phyloP scores from a whole-genome alignment of 2,329 filamentous ascomycete genomes.

The Ceratocystis destructans region DNA sequence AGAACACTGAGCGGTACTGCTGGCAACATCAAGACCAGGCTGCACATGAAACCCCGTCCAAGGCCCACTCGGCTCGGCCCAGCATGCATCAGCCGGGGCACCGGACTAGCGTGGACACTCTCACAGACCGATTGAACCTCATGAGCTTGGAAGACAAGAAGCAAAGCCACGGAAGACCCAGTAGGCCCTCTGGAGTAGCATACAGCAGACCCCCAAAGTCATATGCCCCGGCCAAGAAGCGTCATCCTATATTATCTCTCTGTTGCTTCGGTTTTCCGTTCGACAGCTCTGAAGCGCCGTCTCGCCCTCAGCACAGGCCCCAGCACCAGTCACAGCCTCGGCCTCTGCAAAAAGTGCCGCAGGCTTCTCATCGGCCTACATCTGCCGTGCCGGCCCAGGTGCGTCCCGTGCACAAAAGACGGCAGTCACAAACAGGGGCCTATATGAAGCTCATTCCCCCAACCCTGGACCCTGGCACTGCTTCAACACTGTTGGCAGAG shows the following conservation, averaged over 20 bases:
- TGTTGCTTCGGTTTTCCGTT: slow-evolving; percentile 14
- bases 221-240: slow-evolving; percentile 9
- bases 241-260: slow-evolving; percentile 7
- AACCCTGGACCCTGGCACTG: slow-evolving; percentile 50
- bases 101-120: slow-evolving; percentile 71
- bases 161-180: slow-evolving; percentile 24
- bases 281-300: background rate
- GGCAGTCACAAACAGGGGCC: slow-evolving; percentile 18
- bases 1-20: slow-evolving; percentile 60
- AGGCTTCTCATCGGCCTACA: slow-evolving; percentile 29
- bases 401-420: slow-evolving; percentile 23
- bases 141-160: slow-evolving; percentile 45
- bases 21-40: slow-evolving; percentile 95
- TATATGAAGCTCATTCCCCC: slow-evolving; percentile 57
- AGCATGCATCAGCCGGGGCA: slow-evolving; percentile 30
- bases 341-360: slow-evolving; percentile 27
- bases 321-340: background rate
- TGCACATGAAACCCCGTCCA: slow-evolving; percentile 32
- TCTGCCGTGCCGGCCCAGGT: slow-evolving; percentile 36
- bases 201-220: slow-evolving; percentile 15
- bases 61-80: background rate
- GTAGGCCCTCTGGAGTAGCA: slow-evolving; percentile 18
- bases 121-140: slow-evolving; percentile 66
- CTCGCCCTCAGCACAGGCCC: background rate
- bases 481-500: slow-evolving; percentile 60